Evolutionary conservation across 1,284 basidiomycete species (phyloP), one percentile per base, ranked within the genome.

Genomic region (Melampsora abietis-canadensis): DNA sequence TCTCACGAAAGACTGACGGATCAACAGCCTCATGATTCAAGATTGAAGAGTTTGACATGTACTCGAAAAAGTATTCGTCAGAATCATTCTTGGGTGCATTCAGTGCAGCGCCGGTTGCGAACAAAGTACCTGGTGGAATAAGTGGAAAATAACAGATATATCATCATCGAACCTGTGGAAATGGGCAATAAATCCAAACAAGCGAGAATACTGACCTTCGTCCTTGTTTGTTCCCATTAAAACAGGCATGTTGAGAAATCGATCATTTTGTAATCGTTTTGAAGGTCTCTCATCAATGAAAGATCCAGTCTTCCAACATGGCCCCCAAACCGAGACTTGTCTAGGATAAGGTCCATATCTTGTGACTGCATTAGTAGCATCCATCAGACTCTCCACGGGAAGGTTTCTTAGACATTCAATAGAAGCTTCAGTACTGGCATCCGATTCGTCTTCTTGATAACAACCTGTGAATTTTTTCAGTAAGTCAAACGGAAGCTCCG

Each of bases 401-500:
- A 73, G 54, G 2, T 31, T 21, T 60, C 63, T 54, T n/a, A 73
- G 44, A 46, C 70, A 73, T 59, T 73, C 63, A 2, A 73, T 47
- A 27, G 57, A 34, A 24, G 24, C 21, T 30, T 44, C 21, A 14
- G 30, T 12, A 2, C 27, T 47, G 10, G 7, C 12, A 24, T 34
- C 21, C 15, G 0, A 8, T 40, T 37, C 37, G 14, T 27, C 17
- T 40, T 51, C 40, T 31, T 44, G n/a, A 57, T 72, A 31, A 47
- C 70, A 73, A 2, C 63, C 63, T 2, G 70, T 73, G 12, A 27
- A 30, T 14, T 66, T 8, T 34, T 48, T 75, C 77, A 80, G 31
- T 66, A 78, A 15, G 65, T 62, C 5, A 51, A 46, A 66, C 78
- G 81, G 14, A 78, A 79, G 4, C 78, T 77, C 15, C 76, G 69